Conservation (phyloP, 1,284 basidiomycete genomes). For the Melampsora americana region DNA sequence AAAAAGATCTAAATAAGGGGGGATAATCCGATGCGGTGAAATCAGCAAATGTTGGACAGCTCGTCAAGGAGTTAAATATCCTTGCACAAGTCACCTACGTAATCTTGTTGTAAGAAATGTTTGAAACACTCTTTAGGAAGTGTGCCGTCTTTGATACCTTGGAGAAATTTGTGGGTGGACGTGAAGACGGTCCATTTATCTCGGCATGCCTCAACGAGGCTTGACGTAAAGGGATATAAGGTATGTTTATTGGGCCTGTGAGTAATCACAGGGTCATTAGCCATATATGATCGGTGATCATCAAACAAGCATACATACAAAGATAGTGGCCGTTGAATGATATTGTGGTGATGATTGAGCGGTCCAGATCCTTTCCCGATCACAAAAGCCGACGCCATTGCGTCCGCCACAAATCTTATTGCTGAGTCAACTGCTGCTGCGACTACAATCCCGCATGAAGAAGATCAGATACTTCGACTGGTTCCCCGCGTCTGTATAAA, state of each 20-base stretch:
- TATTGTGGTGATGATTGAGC: constrained; percentile 75
- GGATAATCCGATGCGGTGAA: neutral
- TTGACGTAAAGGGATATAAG: constrained; percentile 23
- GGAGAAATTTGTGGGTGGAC: constrained; percentile 46
- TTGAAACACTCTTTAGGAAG: constrained; percentile 63
- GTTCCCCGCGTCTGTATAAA: neutral
- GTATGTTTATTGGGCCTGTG: constrained; percentile 9
- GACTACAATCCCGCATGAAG: constrained; percentile 56
- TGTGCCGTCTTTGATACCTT: constrained; percentile 48
- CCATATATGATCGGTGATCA: neutral
- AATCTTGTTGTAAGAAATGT: constrained; percentile 73
- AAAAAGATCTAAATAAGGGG: constrained; percentile 20
- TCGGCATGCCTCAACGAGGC: constrained; percentile 6
- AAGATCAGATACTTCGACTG: neutral
- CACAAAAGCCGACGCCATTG: constrained; percentile 68
- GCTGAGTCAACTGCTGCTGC: constrained; percentile 63
- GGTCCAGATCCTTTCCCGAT: constrained; percentile 80
- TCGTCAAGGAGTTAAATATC: neutral
- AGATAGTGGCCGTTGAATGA: constrained; percentile 61
- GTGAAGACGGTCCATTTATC: constrained; percentile 18
- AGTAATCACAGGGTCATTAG: neutral
- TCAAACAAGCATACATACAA: constrained; percentile 58
- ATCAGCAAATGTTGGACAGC: neutral
- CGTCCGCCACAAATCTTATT: constrained; percentile 70
- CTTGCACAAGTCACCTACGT: constrained; percentile 46